Evolutionary conservation across 2,329 filamentous ascomycete genomes (phyloP).

Genomic region (Paecilomyces formosus): DNA sequence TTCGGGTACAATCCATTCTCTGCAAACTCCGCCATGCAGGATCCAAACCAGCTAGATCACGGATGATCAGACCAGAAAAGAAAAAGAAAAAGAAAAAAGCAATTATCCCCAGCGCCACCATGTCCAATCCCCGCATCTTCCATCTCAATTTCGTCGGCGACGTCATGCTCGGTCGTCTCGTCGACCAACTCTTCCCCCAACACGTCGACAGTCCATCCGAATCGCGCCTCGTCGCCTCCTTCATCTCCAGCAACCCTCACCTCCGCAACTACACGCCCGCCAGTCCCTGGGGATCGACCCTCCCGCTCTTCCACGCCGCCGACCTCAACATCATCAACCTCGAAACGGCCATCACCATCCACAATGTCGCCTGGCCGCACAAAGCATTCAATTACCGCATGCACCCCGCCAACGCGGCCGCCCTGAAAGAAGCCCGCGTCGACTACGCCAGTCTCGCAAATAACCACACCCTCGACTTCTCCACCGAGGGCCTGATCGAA

Average conservation of each 20-base stretch:
- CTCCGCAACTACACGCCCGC: constrained; percentile 16
- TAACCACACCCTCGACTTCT: constrained; percentile 34
- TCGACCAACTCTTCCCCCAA: constrained; percentile 31
- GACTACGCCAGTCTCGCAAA: constrained; percentile 32
- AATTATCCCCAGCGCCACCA: neutral
- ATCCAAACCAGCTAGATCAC: neutral
- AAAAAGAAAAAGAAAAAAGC: neutral
- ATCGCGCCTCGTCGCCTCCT: constrained; percentile 10
- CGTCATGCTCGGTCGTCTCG: constrained; percentile 35
- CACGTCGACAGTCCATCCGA: constrained; percentile 23
- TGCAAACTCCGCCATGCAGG: neutral
- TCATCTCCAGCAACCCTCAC: constrained; percentile 12
- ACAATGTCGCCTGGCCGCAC: constrained; percentile 24
- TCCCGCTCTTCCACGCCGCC: constrained; percentile 22
- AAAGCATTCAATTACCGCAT: constrained; percentile 36
- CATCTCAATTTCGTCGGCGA: constrained; percentile 29
- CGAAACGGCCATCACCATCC: constrained; percentile 30
- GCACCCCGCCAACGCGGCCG: constrained; percentile 29
- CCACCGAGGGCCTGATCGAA: constrained; percentile 25
- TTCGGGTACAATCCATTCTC: neutral
- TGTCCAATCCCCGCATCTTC: constrained; percentile 10
- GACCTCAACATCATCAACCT: constrained; percentile 34
- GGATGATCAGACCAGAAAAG: neutral
- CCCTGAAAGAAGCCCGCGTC: constrained; percentile 22
- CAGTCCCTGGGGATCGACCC: constrained; percentile 28